Evolutionary conservation across 2,329 filamentous ascomycete species (phyloP).

Genomic region (Zasmidium angulare): DNA sequence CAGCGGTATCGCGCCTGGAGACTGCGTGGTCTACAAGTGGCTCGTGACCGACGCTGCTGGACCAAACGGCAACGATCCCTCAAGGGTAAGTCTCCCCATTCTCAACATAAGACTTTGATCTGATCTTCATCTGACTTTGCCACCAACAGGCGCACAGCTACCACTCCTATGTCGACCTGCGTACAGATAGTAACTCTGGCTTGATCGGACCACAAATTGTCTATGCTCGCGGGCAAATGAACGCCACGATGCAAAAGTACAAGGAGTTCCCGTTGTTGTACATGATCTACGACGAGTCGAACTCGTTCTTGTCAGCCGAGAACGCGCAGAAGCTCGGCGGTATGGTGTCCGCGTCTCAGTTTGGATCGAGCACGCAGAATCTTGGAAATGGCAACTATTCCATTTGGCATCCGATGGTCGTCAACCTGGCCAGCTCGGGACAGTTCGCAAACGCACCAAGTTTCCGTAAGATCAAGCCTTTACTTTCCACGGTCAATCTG

Average conservation of each 20-base stretch:
- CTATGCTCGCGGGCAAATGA: conserved; percentile 30
- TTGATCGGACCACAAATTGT: conserved; percentile 29
- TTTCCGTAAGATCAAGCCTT: conserved; percentile 11
- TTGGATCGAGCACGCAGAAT: neutral
- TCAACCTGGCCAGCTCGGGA: conserved; percentile 18
- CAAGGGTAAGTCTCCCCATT: conserved; percentile 7
- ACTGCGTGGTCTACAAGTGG: conserved; percentile 32
- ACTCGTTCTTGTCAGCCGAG: conserved; percentile 27
- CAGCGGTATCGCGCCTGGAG: conserved; percentile 18
- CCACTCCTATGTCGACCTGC: conserved; percentile 31
- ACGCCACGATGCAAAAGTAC: conserved; percentile 26
- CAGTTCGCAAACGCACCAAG: conserved; percentile 17
- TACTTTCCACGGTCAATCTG: neutral
- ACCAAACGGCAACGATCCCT: conserved; percentile 13
- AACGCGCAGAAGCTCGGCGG: conserved; percentile 16
- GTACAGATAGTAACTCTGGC: conserved; percentile 27
- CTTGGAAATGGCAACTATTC: conserved; percentile 19
- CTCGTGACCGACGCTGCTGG: conserved; percentile 19
- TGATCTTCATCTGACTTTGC: neutral
- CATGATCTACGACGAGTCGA: conserved; percentile 27
- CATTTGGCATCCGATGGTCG: conserved; percentile 25
- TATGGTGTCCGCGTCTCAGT: neutral
- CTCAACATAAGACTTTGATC: no score
- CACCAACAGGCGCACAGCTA: conserved; percentile 22
- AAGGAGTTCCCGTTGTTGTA: conserved; percentile 31